phyloP scores from a whole-genome alignment of 257 asterid species.

The Ocimum tenuiflorum region DNA sequence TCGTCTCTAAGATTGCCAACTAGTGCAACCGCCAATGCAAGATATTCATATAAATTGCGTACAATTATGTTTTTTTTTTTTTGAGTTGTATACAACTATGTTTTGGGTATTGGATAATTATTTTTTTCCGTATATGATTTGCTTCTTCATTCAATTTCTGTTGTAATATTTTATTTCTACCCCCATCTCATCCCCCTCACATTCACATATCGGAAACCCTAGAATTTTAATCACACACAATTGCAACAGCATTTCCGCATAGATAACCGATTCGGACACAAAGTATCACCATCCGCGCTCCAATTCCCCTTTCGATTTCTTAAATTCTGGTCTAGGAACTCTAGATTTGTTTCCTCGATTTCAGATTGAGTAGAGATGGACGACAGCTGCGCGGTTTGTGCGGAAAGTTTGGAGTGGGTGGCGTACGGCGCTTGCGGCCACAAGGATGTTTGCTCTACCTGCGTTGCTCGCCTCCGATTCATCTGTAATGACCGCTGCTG shows the following conservation, averaged over 20 bases:
- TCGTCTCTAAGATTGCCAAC: no score
- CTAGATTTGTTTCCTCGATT: conserved; percentile 20
- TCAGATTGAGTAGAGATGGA: conserved; percentile 50
- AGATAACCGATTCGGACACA: not conserved
- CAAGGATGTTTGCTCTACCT: conserved; percentile 95
- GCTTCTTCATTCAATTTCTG: no score
- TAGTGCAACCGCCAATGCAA: no score
- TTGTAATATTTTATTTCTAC: no score
- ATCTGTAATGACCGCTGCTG: conserved; percentile 91
- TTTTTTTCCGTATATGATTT: no score
- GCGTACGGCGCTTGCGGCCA: conserved; percentile 95
- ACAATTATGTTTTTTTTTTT: no score
- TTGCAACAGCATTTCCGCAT: not conserved
- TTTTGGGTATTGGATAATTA: no score
- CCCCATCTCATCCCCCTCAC: no score
- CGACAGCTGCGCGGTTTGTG: conserved; percentile 96
- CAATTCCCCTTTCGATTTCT: not conserved
- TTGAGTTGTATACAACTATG: no score
- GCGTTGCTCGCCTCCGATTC: conserved; percentile 97
- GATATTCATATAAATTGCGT: no score
- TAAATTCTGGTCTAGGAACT: not conserved
- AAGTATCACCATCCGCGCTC: not conserved
- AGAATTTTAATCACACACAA: not conserved
- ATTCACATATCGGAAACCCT: conserved; percentile 30
- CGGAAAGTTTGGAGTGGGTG: conserved; percentile 92